Evolutionary conservation across 2,329 filamentous ascomycete genomes (phyloP).

Genomic region (Ophiostoma sp.): DNA sequence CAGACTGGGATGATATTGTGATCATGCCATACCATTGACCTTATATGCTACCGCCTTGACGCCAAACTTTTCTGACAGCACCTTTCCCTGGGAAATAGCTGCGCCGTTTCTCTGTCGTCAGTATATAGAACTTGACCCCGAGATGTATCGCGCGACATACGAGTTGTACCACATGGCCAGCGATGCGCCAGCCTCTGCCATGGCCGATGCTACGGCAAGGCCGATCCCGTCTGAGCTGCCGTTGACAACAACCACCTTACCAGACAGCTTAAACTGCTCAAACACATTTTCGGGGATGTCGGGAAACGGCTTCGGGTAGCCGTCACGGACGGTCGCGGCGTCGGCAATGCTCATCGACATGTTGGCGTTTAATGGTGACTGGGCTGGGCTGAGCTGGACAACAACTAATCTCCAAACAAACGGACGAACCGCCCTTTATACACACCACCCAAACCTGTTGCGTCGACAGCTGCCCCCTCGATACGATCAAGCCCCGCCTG

Average conservation of each 20-base stretch:
- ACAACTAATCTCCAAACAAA: not conserved
- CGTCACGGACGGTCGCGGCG: not conserved
- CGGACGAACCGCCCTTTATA: not conserved
- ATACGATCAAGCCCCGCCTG: conserved; percentile 1
- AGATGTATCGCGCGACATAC: too few species aligned
- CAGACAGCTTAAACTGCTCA: not conserved
- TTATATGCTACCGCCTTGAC: not conserved
- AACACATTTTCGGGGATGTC: not conserved
- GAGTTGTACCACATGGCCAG: conserved; percentile 18
- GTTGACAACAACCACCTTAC: not conserved
- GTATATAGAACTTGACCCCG: too few species aligned
- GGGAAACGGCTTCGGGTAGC: conserved; percentile 3
- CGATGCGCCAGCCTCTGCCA: conserved; percentile 14
- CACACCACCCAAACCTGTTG: not conserved
- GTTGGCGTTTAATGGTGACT: not conserved
- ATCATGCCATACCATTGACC: not conserved
- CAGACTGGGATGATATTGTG: not conserved
- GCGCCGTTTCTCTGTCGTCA: not conserved
- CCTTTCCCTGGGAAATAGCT: not conserved
- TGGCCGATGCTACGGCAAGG: conserved; percentile 2
- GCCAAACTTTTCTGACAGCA: not conserved
- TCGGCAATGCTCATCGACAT: conserved; percentile 7
- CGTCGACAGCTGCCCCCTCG: not conserved
- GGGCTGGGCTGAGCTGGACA: not conserved
- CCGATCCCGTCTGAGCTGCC: conserved; percentile 14